phyloP scores from a whole-genome alignment of 495 filamentous ascomycete genomes.

The Xylaria venustula region DNA sequence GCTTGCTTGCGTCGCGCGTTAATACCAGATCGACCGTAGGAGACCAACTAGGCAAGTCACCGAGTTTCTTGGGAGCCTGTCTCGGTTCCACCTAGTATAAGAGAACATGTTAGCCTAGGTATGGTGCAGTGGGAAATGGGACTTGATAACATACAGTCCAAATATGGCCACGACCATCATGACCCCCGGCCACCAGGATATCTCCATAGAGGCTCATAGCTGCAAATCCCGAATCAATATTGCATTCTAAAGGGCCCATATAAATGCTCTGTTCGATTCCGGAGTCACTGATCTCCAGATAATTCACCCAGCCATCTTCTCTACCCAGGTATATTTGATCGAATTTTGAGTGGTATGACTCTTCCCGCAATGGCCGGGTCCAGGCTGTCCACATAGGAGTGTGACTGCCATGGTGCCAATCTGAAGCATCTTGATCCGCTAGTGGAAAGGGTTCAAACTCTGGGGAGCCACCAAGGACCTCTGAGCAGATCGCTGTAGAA shows the following conservation, averaged over 20 bases:
- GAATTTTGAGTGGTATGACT: conserved; percentile 53
- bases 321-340: conserved; percentile 78
- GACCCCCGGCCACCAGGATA: conserved; percentile 76
- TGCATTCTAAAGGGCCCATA: conserved; percentile 59
- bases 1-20: conserved; percentile 31
- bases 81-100: conserved; percentile 35
- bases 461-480: conserved; percentile 51
- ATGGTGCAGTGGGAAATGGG: not conserved
- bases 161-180: conserved; percentile 74
- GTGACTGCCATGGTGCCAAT: conserved; percentile 37
- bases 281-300: conserved; percentile 58
- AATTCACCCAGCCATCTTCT: conserved; percentile 74
- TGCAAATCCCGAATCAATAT: conserved; percentile 67
- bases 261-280: conserved; percentile 49
- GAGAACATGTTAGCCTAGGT: conserved; percentile 16
- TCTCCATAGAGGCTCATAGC: conserved; percentile 58
- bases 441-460: conserved; percentile 39
- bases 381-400: conserved; percentile 59
- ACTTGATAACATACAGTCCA: conserved; percentile 58
- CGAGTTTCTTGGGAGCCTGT: conserved; percentile 44
- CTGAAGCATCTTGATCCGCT: conserved; percentile 27
- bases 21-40: conserved; percentile 71
- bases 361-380: conserved; percentile 67
- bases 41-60: conserved; percentile 72
- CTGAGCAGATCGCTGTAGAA: conserved; percentile 59